Base-by-base conservation (phyloP, 2,329 filamentous ascomycete species). In the Coniochaeta ligniaria region DNA sequence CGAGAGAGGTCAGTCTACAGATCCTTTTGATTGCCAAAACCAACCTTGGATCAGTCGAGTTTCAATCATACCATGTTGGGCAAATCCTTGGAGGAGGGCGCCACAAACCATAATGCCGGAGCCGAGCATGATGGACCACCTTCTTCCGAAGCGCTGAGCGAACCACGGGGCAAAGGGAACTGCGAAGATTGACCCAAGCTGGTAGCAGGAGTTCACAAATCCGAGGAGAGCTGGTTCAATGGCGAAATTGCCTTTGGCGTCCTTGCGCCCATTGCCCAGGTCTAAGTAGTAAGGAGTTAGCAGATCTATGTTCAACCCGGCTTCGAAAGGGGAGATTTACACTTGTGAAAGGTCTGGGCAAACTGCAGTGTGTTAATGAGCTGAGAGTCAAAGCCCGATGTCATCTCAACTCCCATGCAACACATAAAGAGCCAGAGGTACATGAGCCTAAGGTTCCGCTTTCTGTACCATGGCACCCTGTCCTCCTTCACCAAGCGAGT, bases 331-430 rank as follows among this genome's bases (percentile, higher is more conserved):
- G 20, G 11, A 43, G 5, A 16, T 3, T 28, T 62, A 77, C 75
- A 77, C 0, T 58, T 26, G 14, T 69, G 67, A 73, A 75, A 78
- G 0, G 66, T 65, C 0, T 66, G 66, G 12, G 76, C 72, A 36
- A 76, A 74, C 64, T 78, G 76, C 3, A 78, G 67, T 8, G 75
- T 74, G 60, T 78, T 78, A 67, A 78, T 78, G 69, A 78, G 72
- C 69, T 78, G 75, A 54, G 75, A 77, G 66, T 78, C 76, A 63
- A 78, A 78, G 0, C 76, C 76, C 14, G 75, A 77, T 0, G 76
- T 78, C 69, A 78, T 65, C 72, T 87, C 84, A 61, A 87, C 83
- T 55, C 84, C 84, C 74, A 86, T 82, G 68, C 81, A 85, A 50
- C 81, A 82, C 24, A 82, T 82, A 61, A 87, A 82, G 57, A 87